Percentiles rank a stretch among this genome's conserved stretches.
Conservation (phyloP, 768 basidiomycete species). For the Crepidotus variabilis region DNA sequence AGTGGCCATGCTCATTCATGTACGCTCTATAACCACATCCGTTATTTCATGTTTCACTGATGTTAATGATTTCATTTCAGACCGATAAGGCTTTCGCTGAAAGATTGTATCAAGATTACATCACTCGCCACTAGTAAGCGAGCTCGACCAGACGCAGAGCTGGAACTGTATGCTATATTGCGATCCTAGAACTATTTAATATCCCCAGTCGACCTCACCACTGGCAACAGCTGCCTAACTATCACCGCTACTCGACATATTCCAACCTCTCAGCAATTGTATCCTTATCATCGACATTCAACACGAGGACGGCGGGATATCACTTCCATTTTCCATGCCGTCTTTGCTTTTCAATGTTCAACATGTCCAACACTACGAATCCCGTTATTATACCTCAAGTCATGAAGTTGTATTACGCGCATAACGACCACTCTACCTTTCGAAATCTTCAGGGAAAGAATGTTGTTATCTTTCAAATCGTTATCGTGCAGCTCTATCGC, state of each 20-base stretch:
- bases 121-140: conserved; percentile 18
- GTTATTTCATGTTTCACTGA: conserved; percentile 2
- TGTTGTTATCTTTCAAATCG: not conserved
- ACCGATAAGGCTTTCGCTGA: conserved; percentile 68
- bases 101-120: conserved; percentile 52
- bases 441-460: not conserved
- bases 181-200: conserved; percentile 5
- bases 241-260: conserved; percentile 6
- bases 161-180: not conserved
- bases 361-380: not conserved
- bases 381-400: not conserved
- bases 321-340: not conserved
- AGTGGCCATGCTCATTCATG: conserved; percentile 58
- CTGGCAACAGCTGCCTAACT: not conserved
- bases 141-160: not conserved
- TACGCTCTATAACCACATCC: conserved; percentile 26
- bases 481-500: not conserved
- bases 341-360: not conserved
- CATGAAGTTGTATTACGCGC: not conserved
- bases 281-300: conserved; percentile 5
- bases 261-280: conserved; percentile 9
- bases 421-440: not conserved
- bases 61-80: conserved; percentile 28
- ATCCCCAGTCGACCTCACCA: not conserved
- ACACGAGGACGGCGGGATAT: not conserved